Percentiles rank a stretch among this genome's conserved stretches.
These are phyloP conservation scores for Lolium multiflorum DNA, from an alignment of 176 grass and related monocot genomes.

Conservation along the genomic window DNA sequence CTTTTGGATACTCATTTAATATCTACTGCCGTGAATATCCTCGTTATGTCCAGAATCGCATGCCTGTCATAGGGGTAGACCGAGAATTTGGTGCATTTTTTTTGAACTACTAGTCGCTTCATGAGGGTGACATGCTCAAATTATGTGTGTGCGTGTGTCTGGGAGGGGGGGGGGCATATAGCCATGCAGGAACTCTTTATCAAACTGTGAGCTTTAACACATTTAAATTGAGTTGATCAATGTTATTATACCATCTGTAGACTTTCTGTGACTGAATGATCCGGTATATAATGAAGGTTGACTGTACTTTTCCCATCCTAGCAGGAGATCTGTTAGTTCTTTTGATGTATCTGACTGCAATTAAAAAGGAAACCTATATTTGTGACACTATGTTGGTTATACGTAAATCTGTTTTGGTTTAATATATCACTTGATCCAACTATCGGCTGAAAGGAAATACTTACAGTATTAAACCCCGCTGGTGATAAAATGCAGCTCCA, in stretches of 20 bases:
- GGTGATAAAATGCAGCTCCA: too few species aligned
- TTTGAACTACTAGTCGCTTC: background rate
- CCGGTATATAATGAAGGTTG: background rate
- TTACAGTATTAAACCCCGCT: too few species aligned
- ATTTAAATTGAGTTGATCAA: background rate
- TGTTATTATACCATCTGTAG: background rate
- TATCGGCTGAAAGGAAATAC: too few species aligned
- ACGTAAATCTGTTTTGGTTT: background rate
- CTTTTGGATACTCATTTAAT: background rate
- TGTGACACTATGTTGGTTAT: background rate
- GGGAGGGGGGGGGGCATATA: background rate
- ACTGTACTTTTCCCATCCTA: background rate
- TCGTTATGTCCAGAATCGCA: background rate
- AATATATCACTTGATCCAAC: background rate
- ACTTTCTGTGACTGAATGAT: background rate
- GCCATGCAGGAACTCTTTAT: background rate
- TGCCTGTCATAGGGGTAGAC: background rate
- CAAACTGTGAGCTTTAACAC: background rate
- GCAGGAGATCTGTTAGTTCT: background rate
- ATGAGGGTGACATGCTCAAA: background rate
- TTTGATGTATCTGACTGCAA: background rate
- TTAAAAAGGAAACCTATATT: background rate
- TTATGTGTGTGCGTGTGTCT: too few species aligned
- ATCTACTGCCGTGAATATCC: background rate
- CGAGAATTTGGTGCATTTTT: slow-evolving; percentile 12